phyloP scores from a whole-genome alignment of 768 basidiomycete genomes.

The Peribolospora kevripleyi region DNA sequence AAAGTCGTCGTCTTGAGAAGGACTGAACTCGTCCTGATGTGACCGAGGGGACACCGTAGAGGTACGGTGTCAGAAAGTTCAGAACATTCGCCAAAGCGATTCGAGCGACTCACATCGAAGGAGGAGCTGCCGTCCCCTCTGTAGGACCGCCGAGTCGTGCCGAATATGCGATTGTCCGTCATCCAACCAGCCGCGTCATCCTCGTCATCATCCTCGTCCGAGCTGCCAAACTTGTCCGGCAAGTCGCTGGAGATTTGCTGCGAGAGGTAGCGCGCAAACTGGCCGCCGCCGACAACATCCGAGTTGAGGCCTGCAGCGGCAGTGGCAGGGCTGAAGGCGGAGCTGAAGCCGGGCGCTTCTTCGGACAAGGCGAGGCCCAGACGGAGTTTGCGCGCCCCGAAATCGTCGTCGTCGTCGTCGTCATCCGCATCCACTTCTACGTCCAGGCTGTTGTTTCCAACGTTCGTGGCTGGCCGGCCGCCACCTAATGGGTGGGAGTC shows the following conservation, averaged over 20 bases:
- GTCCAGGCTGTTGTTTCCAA: slow-evolving; percentile 3
- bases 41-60: too few species aligned
- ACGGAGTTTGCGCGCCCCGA: background rate
- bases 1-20: too few species aligned
- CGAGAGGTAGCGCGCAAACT: slow-evolving; percentile 62
- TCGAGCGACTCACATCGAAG: too few species aligned
- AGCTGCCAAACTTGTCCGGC: slow-evolving; percentile 20
- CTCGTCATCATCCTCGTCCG: slow-evolving; percentile 14
- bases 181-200: background rate
- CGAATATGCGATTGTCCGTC: too few species aligned
- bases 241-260: slow-evolving; percentile 31
- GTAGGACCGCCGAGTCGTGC: too few species aligned
- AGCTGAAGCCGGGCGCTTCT: background rate
- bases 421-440: slow-evolving; percentile 9
- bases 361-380: background rate
- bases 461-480: slow-evolving; percentile 8
- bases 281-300: slow-evolving; percentile 2
- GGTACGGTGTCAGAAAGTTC: too few species aligned
- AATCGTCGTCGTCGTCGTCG: slow-evolving; percentile 9
- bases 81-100: too few species aligned
- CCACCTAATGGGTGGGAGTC: slow-evolving; percentile 64
- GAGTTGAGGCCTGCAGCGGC: slow-evolving; percentile 4
- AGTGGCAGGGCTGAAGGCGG: background rate
- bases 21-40: too few species aligned
- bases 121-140: too few species aligned